These are phyloP conservation scores for Camellia lanceoleosa DNA, from an alignment of 148 eudicot species.

Conservation along the genomic window DNA sequence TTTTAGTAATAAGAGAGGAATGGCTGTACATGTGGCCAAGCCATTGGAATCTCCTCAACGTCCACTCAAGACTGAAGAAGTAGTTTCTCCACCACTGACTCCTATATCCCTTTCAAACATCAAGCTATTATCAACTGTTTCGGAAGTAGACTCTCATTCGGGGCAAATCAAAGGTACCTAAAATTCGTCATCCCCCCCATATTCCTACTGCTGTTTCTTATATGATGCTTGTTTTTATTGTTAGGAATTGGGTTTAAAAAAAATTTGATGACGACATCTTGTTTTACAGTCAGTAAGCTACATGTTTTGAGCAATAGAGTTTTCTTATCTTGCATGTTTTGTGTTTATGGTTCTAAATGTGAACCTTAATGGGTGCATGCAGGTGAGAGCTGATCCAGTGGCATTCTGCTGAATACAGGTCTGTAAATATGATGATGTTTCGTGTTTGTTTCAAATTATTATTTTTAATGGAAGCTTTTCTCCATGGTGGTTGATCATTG, in stretches of 20 bases:
- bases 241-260: neutral
- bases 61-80: conserved; percentile 36
- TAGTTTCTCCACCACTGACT: conserved; percentile 71
- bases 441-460: neutral
- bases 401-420: conserved; percentile 5
- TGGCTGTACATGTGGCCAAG: conserved; percentile 35
- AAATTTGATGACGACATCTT: neutral
- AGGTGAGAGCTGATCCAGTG: conserved; percentile 18
- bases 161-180: conserved; percentile 37
- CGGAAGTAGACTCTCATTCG: conserved; percentile 28
- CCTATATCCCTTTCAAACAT: conserved; percentile 58
- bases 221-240: neutral
- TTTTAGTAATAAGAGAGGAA: conserved; percentile 62
- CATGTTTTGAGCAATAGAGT: neutral
- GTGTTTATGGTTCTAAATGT: neutral
- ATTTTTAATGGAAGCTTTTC: neutral
- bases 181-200: conserved; percentile 2
- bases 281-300: neutral
- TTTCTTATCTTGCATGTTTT: neutral
- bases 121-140: conserved; percentile 27
- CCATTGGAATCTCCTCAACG: conserved; percentile 45
- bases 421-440: conserved; percentile 8
- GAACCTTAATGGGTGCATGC: conserved; percentile 16
- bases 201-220: neutral
- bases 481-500: neutral